These are phyloP conservation scores for Coemansia sp. DNA, from an alignment of 192 early-diverging fungal species.

Conservation along the genomic window DNA sequence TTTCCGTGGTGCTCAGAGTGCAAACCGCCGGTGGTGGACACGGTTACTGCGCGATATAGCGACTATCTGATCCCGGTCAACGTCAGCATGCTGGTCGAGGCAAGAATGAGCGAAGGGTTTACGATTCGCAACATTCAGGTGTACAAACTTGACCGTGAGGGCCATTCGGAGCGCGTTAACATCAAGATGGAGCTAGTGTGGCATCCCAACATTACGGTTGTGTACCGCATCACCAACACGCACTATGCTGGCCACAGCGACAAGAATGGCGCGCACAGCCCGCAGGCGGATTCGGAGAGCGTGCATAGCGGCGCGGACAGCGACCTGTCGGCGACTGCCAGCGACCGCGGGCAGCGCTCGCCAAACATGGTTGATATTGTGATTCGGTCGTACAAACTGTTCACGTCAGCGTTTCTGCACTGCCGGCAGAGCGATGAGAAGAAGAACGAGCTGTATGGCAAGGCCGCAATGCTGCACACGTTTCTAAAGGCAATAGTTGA, in stretches of 20 bases:
- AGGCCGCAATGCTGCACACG: slow-evolving; percentile 32
- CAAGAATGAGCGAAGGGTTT: slow-evolving; percentile 70
- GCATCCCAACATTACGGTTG: slow-evolving; percentile 71
- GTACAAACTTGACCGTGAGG: slow-evolving; percentile 40
- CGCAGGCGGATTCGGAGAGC: background rate
- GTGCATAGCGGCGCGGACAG: background rate
- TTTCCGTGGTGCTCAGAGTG: slow-evolving; percentile 69
- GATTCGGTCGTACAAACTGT: slow-evolving; percentile 45
- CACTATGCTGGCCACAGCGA: slow-evolving; percentile 14
- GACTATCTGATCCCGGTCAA: slow-evolving; percentile 63
- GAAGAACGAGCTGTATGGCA: slow-evolving; percentile 28
- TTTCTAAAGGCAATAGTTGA: slow-evolving; percentile 38
- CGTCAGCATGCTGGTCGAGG: slow-evolving; percentile 58
- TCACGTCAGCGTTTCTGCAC: slow-evolving; percentile 38
- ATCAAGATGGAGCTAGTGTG: slow-evolving; percentile 65
- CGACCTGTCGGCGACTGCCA: background rate
- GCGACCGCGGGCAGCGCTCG: slow-evolving; percentile 40
- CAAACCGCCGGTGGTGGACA: slow-evolving; percentile 59
- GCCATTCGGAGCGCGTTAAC: slow-evolving; percentile 50
- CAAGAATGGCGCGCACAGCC: background rate
- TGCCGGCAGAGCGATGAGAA: slow-evolving; percentile 7
- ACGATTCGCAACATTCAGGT: slow-evolving; percentile 55
- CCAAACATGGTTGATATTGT: slow-evolving; percentile 49
- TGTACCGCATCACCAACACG: slow-evolving; percentile 63
- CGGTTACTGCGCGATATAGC: slow-evolving; percentile 56